Evolutionary conservation across 495 filamentous ascomycete species (phyloP), one percentile per base, ranked within the genome.

Genomic region (Xylaria palmicola): DNA sequence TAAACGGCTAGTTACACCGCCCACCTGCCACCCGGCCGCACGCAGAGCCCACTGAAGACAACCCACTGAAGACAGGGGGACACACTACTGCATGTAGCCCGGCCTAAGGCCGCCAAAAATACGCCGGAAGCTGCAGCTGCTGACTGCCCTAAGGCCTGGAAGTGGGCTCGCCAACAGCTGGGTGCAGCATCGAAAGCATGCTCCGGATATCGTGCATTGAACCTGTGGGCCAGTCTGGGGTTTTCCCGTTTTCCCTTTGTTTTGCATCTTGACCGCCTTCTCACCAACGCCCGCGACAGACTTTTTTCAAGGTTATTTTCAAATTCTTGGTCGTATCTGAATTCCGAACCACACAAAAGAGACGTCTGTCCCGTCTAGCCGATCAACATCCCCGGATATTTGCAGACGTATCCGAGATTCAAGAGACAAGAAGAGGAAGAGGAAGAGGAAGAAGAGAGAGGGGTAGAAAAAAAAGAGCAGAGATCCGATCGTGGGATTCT

Each of bases 251-350:
- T 55, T 36, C 59, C 20, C 12, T 45, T 41, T 41, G 59, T 59
- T 61, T 60, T 54, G 57, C 56, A 62, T 64, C 66, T 67, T 71
- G 66, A 71, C 67, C 69, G 69, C 69, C 58, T 66, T 56, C 63
- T 71, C 60, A 40, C 52, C 60, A 40, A 69, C 57, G 10, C 59
- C 50, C 60, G 63, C 64, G 54, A 64, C 69, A 62, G 62, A 51
- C 61, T 61, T 54, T 59, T 40, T 40, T n/a, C n/a, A n/a, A n/a
- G n/a, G n/a, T n/a, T n/a, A n/a, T n/a, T n/a, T n/a, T n/a, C n/a
- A n/a, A n/a, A n/a, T n/a, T n/a, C n/a, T n/a, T n/a, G n/a, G n/a
- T n/a, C n/a, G n/a, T n/a, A n/a, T n/a, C 48, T 44, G 52, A 24
- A 43, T 39, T 39, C 32, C 36, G 29, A 36, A 6, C 27, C 56